Percentiles rank a stretch among this genome's conserved stretches.
These are phyloP conservation scores for Onygenales sp. DNA, from an alignment of 2,329 filamentous ascomycete genomes.

Conservation along the genomic window DNA sequence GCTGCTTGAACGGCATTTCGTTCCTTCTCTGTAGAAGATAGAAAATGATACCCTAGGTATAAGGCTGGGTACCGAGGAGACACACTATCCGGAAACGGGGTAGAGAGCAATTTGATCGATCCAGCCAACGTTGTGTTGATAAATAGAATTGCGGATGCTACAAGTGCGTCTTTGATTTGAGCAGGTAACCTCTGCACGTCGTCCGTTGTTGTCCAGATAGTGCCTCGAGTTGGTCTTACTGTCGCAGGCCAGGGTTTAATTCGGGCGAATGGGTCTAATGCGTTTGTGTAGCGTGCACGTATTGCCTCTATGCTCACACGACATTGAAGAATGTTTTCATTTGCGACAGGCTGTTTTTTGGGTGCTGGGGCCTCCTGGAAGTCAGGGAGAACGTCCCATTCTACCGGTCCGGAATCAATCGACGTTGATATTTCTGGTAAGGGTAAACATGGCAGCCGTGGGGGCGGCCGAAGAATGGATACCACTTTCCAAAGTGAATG, in stretches of 20 bases:
- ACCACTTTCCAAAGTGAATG: background rate
- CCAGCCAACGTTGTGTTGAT: constrained; percentile 7
- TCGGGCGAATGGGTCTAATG: too few species aligned
- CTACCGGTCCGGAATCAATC: background rate
- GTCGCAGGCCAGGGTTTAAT: too few species aligned
- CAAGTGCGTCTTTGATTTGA: constrained; percentile 6
- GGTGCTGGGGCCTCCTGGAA: background rate
- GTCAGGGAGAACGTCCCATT: constrained; percentile 4
- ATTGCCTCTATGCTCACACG: background rate
- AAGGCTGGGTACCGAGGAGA: constrained; percentile 9
- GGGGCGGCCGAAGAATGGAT: background rate
- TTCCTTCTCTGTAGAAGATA: constrained; percentile 1
- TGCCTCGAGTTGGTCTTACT: too few species aligned
- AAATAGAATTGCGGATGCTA: constrained; percentile 12
- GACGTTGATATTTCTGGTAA: background rate
- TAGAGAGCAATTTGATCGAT: constrained; percentile 1
- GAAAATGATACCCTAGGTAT: constrained; percentile 10
- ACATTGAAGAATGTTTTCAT: background rate
- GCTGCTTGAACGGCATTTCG: background rate
- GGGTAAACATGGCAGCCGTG: background rate
- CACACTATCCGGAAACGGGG: constrained; percentile 3
- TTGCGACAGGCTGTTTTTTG: background rate
- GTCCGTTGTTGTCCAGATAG: too few species aligned
- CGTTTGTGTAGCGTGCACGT: too few species aligned
- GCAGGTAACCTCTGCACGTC: background rate